phyloP scores from a whole-genome alignment of 768 basidiomycete genomes.

The Epithele typhae region DNA sequence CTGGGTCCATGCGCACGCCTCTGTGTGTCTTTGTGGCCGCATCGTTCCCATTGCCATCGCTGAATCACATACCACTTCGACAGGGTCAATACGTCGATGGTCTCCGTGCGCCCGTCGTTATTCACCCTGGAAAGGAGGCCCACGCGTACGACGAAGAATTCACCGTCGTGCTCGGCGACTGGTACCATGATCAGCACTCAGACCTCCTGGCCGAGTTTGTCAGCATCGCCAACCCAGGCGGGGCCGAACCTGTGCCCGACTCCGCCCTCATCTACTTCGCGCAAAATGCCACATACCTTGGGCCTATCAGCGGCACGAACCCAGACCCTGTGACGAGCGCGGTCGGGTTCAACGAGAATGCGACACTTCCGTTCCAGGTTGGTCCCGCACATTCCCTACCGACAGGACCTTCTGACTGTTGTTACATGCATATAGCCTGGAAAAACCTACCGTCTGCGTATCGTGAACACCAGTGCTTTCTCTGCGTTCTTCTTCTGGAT shows the following conservation, averaged over 20 bases:
- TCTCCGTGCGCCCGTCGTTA: conserved; percentile 78
- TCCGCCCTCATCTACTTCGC: conserved; percentile 82
- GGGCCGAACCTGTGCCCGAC: conserved; percentile 89
- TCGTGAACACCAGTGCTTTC: conserved; percentile 81
- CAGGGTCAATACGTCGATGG: conserved; percentile 93
- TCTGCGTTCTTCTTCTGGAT: conserved; percentile 83
- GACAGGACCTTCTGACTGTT: no score
- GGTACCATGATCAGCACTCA: conserved; percentile 82
- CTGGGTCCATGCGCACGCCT: conserved; percentile 73
- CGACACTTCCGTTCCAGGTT: conserved; percentile 70
- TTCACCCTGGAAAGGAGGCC: conserved; percentile 63
- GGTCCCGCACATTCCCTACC: not conserved
- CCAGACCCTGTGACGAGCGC: conserved; percentile 44
- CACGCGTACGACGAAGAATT: conserved; percentile 87
- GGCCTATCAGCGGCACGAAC: conserved; percentile 47
- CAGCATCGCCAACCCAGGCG: conserved; percentile 70
- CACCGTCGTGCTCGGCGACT: conserved; percentile 82
- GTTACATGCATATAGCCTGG: conserved; percentile 41
- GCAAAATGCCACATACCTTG: conserved; percentile 67
- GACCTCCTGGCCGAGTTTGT: conserved; percentile 64
- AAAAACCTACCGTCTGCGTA: conserved; percentile 84
- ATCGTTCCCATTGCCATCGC: no score
- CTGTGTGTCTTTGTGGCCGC: conserved; percentile 30
- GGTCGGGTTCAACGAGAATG: conserved; percentile 85
- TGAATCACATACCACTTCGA: not conserved